Conservation (phyloP, 768 basidiomycete genomes). For the Hemileccinum impolitum region DNA sequence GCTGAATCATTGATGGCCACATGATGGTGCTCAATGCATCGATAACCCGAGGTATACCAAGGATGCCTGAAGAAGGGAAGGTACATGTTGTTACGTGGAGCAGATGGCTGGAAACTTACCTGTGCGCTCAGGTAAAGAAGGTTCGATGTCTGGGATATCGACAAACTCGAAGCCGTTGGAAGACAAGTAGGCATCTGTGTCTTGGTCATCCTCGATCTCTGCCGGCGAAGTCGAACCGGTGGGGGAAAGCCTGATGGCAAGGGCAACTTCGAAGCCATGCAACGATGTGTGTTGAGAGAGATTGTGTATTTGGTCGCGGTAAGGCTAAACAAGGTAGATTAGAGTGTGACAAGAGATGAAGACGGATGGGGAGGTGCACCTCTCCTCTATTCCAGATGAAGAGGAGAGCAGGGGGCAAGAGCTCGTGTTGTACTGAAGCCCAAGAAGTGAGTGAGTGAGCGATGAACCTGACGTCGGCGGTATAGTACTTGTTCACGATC, state of each 20-base stretch:
- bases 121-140: slow-evolving; percentile 8
- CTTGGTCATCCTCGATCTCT: slow-evolving; percentile 45
- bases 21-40: slow-evolving; percentile 84
- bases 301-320: slow-evolving; percentile 50
- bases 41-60: slow-evolving; percentile 61
- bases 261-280: slow-evolving; percentile 65
- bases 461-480: slow-evolving; percentile 69
- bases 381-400: slow-evolving; percentile 69
- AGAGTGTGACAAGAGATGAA: neutral
- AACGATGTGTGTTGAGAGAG: slow-evolving; percentile 47
- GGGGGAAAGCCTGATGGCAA: slow-evolving; percentile 57
- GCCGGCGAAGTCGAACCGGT: slow-evolving; percentile 13
- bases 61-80: slow-evolving; percentile 37
- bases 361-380: slow-evolving; percentile 38
- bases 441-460: slow-evolving; percentile 45
- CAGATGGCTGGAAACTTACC: slow-evolving; percentile 10
- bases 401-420: slow-evolving; percentile 60
- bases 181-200: slow-evolving; percentile 64
- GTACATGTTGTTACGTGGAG: neutral
- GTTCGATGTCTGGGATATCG: slow-evolving; percentile 33
- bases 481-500: slow-evolving; percentile 79
- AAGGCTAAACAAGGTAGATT: slow-evolving; percentile 41
- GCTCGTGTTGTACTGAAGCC: slow-evolving; percentile 36
- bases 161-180: slow-evolving; percentile 76
- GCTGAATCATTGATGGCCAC: slow-evolving; percentile 73